A percentile compares a stretch with the other conserved stretches of the same genome.
Conservation (phyloP, 2,329 filamentous ascomycete species). For the Arthrobotrys sinensis region DNA sequence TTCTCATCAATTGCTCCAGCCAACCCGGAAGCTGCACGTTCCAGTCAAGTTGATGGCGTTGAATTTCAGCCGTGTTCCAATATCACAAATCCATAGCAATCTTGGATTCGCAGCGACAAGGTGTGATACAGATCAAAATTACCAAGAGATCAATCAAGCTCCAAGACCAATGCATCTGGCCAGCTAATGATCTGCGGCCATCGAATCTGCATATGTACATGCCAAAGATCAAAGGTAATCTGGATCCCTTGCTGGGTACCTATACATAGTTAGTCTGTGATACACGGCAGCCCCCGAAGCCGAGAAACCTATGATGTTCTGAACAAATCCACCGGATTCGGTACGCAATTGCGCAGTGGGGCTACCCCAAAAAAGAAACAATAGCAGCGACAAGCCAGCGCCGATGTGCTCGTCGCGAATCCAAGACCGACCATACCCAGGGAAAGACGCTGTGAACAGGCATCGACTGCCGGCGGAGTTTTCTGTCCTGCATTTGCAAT, state of each 20-base stretch:
- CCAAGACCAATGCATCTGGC: slow-evolving; percentile 8
- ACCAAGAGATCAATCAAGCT: slow-evolving; percentile 27
- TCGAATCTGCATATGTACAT: slow-evolving; percentile 42
- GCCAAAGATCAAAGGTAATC: slow-evolving; percentile 24
- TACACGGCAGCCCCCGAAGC: slow-evolving; percentile 11
- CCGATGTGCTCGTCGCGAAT: slow-evolving; percentile 3
- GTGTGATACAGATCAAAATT: slow-evolving; percentile 35
- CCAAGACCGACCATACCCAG: background rate
- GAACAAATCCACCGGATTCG: slow-evolving; percentile 9
- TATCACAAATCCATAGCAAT: slow-evolving; percentile 7
- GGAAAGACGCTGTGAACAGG: slow-evolving; percentile 3
- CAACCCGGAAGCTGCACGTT: background rate
- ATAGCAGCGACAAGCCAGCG: background rate
- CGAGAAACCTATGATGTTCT: background rate
- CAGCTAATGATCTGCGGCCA: slow-evolving; percentile 13
- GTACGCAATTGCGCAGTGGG: slow-evolving; percentile 3
- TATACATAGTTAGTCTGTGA: background rate
- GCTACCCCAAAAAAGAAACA: background rate
- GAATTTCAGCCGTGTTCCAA: slow-evolving; percentile 1
- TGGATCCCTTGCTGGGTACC: slow-evolving; percentile 35
- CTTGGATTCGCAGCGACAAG: background rate
- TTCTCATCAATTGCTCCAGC: slow-evolving; percentile 5
- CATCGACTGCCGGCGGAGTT: background rate
- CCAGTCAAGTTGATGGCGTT: background rate
- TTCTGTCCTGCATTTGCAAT: background rate